Evolutionary conservation across 306 rosid genomes (phyloP).

Genomic region (Dalbergia cochinchinensis): DNA sequence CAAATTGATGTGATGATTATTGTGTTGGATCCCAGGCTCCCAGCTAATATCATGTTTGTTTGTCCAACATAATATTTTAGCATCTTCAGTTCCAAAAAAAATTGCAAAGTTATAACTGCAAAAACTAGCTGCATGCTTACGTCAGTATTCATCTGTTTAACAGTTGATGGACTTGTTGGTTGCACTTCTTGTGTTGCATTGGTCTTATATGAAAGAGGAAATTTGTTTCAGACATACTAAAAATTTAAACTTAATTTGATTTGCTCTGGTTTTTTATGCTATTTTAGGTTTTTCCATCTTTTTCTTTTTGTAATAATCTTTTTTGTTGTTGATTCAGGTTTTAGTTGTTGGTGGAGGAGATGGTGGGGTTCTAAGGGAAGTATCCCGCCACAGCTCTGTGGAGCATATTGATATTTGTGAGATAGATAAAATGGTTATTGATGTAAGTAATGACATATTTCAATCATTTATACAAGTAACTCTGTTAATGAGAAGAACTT

Average conservation of each 20-base stretch:
- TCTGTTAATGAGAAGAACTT: conserved; percentile 36
- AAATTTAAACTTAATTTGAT: conserved; percentile 16
- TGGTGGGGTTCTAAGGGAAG: conserved; percentile 95
- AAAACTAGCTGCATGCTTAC: background rate
- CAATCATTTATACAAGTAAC: background rate
- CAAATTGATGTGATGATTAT: conserved; percentile 24
- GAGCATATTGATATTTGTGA: conserved; percentile 95
- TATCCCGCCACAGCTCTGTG: conserved; percentile 86
- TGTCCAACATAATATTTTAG: background rate
- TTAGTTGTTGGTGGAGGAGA: conserved; percentile 99
- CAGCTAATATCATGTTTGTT: background rate
- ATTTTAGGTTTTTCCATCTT: background rate
- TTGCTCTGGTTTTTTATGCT: background rate
- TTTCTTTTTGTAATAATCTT: background rate
- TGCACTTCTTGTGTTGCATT: background rate
- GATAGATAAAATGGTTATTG: conserved; percentile 98
- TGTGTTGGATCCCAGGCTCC: conserved; percentile 6
- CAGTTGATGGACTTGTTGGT: conserved; percentile 10
- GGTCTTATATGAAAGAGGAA: background rate
- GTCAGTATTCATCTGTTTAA: conserved; percentile 23
- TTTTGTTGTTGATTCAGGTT: conserved; percentile 61
- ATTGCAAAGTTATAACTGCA: background rate
- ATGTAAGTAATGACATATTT: conserved; percentile 64
- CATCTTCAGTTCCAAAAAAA: background rate
- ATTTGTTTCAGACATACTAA: conserved; percentile 7